A percentile compares a stretch with the other conserved stretches of the same genome.
These are phyloP conservation scores for Aspergillus floridensis DNA, from an alignment of 2,329 filamentous ascomycete genomes.

Conservation along the genomic window DNA sequence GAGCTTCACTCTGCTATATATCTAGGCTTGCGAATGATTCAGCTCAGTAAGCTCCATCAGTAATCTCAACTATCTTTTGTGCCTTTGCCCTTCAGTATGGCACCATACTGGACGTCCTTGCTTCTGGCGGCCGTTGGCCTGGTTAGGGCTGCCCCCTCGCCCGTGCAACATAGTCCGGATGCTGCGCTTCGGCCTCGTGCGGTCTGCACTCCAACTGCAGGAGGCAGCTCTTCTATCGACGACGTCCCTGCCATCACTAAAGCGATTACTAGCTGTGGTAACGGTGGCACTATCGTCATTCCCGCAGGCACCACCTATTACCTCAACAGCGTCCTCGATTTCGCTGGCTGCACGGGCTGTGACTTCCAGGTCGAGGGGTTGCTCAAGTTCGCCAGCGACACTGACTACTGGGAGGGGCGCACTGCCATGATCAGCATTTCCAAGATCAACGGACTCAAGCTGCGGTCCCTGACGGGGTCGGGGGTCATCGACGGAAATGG, in stretches of 20 bases:
- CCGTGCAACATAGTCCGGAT: not conserved
- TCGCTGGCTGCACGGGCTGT: constrained; percentile 45
- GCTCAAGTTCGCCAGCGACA: constrained; percentile 40
- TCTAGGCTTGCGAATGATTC: too few species aligned
- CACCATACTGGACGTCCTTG: not conserved
- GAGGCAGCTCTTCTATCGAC: constrained; percentile 34
- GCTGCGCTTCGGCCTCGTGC: constrained; percentile 16
- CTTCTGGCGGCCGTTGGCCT: constrained; percentile 4
- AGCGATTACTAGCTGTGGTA: constrained; percentile 43
- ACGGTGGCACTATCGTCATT: constrained; percentile 47
- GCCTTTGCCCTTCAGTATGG: not conserved
- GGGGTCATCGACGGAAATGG: constrained; percentile 51
- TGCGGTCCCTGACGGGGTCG: constrained; percentile 40
- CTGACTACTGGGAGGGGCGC: constrained; percentile 44
- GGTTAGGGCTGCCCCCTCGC: constrained; percentile 4
- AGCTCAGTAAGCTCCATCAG: too few species aligned
- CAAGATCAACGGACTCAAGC: constrained; percentile 38
- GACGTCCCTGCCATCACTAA: constrained; percentile 46
- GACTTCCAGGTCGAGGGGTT: constrained; percentile 49
- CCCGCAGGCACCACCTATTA: constrained; percentile 43
- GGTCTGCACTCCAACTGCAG: constrained; percentile 34
- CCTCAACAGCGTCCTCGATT: constrained; percentile 44
- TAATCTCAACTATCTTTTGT: too few species aligned
- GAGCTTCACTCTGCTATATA: too few species aligned
- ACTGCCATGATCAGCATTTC: constrained; percentile 42